Conservation (phyloP, 2,329 filamentous ascomycete species). For the Cladophialophora bantiana region DNA sequence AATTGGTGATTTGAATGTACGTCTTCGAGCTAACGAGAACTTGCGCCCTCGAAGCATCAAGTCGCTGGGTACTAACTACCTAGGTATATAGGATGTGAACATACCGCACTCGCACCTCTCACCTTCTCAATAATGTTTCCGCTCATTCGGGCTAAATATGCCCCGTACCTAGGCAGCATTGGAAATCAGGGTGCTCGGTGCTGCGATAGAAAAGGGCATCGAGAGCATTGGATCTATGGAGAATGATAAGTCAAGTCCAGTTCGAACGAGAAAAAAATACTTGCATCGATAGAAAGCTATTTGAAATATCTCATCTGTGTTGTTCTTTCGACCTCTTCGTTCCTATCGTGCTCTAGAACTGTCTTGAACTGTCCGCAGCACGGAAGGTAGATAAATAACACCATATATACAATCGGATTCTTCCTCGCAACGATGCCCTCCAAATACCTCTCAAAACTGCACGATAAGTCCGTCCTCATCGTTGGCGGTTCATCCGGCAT, state of each 20-base stretch:
- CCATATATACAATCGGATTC: neutral
- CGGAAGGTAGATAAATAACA: neutral
- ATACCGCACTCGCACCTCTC: too few species aligned
- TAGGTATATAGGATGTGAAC: too few species aligned
- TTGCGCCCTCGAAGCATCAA: too few species aligned
- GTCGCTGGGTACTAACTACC: too few species aligned
- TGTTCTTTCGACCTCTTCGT: too few species aligned
- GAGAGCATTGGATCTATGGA: too few species aligned
- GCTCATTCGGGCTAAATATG: neutral
- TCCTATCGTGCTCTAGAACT: neutral
- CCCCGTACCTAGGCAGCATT: neutral
- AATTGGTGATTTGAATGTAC: too few species aligned
- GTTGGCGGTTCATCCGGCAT: conserved; percentile 62
- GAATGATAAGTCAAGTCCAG: neutral
- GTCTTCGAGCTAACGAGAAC: too few species aligned
- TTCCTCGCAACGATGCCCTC: conserved; percentile 18
- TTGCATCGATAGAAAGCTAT: too few species aligned
- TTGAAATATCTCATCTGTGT: too few species aligned
- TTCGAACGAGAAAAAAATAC: neutral
- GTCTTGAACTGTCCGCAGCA: neutral
- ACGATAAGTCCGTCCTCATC: conserved; percentile 56
- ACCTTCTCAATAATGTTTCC: neutral
- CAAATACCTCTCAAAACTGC: conserved; percentile 53
- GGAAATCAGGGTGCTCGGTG: neutral
- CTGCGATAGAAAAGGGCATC: too few species aligned